A percentile compares a stretch with the other conserved stretches of the same genome.
Conservation (phyloP, 257 asterid genomes). For the Solanum corneliomulleri region DNA sequence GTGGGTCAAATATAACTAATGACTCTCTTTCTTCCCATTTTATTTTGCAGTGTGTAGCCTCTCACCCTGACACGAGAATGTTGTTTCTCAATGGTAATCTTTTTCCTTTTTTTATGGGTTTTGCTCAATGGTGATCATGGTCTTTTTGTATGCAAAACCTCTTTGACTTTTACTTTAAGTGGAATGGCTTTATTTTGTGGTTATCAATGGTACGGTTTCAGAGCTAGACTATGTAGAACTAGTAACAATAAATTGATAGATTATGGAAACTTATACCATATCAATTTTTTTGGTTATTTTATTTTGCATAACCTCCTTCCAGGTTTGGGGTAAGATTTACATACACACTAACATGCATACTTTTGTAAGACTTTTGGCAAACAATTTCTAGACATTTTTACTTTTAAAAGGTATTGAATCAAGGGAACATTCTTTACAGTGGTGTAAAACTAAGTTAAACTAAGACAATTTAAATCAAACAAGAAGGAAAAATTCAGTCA, state of each 20-base stretch:
- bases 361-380: not conserved
- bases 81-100: constrained; percentile 70
- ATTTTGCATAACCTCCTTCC: not conserved
- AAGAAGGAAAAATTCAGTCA: not conserved
- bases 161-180: not conserved
- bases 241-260: not conserved
- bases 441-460: not conserved
- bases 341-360: not conserved
- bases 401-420: not conserved
- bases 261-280: not conserved
- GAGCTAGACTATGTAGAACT: not conserved
- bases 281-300: not conserved
- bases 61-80: constrained; percentile 89
- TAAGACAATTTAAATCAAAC: not conserved
- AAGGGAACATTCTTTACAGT: not conserved
- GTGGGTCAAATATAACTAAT: not conserved
- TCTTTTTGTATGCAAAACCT: not conserved
- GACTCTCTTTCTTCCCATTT: not conserved
- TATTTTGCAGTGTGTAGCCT: constrained; percentile 83
- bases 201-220: not conserved
- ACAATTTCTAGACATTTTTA: not conserved
- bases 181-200: not conserved
- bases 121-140: not conserved
- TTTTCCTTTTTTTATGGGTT: not conserved
- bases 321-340: not conserved